Evolutionary conservation across 2,329 filamentous ascomycete genomes (phyloP).

Genomic region (Cladorrhinum sp.): DNA sequence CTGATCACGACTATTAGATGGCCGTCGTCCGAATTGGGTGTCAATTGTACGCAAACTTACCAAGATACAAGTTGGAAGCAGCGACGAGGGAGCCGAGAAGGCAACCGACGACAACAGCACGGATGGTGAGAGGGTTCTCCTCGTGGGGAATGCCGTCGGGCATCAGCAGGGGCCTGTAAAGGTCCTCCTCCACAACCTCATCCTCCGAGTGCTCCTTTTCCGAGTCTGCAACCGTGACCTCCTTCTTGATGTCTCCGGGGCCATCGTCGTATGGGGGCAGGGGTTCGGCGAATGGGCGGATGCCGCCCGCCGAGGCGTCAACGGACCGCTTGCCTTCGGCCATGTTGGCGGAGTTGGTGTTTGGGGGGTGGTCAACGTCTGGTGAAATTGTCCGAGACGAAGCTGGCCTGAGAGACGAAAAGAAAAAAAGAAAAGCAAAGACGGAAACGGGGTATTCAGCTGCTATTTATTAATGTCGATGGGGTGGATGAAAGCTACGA

Average conservation of each 20-base stretch:
- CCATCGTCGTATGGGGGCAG: constrained; percentile 26
- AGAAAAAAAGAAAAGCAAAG: not conserved
- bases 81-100: constrained; percentile 53
- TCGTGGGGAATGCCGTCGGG: constrained; percentile 34
- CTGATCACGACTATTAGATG: constrained; percentile 25
- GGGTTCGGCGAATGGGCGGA: constrained; percentile 27
- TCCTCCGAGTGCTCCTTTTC: constrained; percentile 29
- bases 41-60: constrained; percentile 36
- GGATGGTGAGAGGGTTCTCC: constrained; percentile 46
- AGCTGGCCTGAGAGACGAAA: not conserved
- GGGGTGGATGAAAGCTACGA: not conserved
- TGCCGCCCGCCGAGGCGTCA: constrained; percentile 18
- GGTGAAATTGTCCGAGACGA: not conserved
- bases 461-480: constrained; percentile 10
- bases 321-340: constrained; percentile 24
- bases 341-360: constrained; percentile 15
- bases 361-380: not conserved
- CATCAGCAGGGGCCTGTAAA: constrained; percentile 40
- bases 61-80: constrained; percentile 57
- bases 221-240: constrained; percentile 19
- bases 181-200: constrained; percentile 35
- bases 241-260: constrained; percentile 24
- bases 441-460: constrained; percentile 1
- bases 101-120: constrained; percentile 51
- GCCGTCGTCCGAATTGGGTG: not conserved